A percentile compares a stretch with the other conserved stretches of the same genome.
These are phyloP conservation scores for Aphanomyces stellatus DNA, from an alignment of 352 stramenopile genomes.

Conservation along the genomic window DNA sequence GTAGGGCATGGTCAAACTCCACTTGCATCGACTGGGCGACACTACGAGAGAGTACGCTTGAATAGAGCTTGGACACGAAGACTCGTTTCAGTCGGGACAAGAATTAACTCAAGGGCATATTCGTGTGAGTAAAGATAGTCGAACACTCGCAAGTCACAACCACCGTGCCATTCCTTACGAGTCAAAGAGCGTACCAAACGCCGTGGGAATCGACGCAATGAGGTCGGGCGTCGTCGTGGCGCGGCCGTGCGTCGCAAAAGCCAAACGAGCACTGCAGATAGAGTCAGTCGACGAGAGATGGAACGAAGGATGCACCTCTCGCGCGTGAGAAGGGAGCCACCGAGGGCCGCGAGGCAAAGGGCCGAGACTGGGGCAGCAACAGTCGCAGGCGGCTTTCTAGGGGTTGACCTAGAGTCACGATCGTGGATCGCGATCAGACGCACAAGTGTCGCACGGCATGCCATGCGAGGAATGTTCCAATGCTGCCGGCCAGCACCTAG, in stretches of 20 bases:
- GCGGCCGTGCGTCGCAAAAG: slow-evolving; percentile 59
- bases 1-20: too few species aligned
- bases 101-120: too few species aligned
- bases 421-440: not conserved
- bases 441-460: slow-evolving; percentile 38
- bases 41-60: too few species aligned
- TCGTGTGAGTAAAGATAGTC: too few species aligned
- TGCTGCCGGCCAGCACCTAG: slow-evolving; percentile 73
- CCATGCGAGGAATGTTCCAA: slow-evolving; percentile 76
- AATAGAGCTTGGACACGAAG: too few species aligned
- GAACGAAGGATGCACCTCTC: slow-evolving; percentile 37
- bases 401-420: not conserved
- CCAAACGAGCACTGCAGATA: slow-evolving; percentile 31
- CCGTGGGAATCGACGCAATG: slow-evolving; percentile 39
- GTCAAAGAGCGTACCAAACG: not conserved
- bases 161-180: too few species aligned
- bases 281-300: not conserved
- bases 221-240: slow-evolving; percentile 83
- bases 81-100: too few species aligned
- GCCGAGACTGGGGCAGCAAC: slow-evolving; percentile 28
- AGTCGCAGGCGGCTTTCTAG: not conserved
- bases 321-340: slow-evolving; percentile 70
- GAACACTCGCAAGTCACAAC: too few species aligned
- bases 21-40: too few species aligned
- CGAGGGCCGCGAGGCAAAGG: slow-evolving; percentile 64